phyloP scores from a whole-genome alignment of 2,329 filamentous ascomycete genomes.

The Xylariaceae sp. region DNA sequence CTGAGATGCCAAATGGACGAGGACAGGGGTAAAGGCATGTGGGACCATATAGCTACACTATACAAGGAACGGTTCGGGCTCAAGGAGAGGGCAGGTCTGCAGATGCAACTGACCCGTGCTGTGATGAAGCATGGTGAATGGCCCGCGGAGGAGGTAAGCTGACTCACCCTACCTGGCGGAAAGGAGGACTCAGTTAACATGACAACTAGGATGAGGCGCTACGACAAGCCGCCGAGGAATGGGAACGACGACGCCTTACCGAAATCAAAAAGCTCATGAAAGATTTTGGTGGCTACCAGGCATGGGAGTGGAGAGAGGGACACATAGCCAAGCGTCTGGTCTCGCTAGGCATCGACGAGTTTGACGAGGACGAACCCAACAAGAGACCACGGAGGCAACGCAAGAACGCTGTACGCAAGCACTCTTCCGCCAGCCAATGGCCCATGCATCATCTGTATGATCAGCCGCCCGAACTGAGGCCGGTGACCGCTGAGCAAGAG shows the following conservation, averaged over 20 bases:
- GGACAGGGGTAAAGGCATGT: conserved; percentile 54
- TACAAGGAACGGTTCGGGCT: conserved; percentile 32
- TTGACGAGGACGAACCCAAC: conserved; percentile 34
- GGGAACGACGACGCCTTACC: conserved; percentile 41
- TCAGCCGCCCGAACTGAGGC: no score
- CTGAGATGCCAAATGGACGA: conserved; percentile 41
- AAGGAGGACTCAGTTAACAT: conserved; percentile 13
- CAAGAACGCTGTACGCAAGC: conserved; percentile 21
- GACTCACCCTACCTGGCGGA: conserved; percentile 2
- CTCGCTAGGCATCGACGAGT: conserved; percentile 41
- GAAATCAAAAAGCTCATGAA: conserved; percentile 40
- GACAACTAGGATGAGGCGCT: conserved; percentile 37
- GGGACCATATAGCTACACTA: conserved; percentile 46
- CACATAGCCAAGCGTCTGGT: conserved; percentile 49
- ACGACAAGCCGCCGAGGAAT: conserved; percentile 24
- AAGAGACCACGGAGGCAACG: conserved; percentile 39
- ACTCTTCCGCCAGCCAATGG: conserved; percentile 7
- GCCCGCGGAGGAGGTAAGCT: conserved; percentile 46
- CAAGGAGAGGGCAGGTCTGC: conserved; percentile 45
- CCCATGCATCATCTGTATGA: conserved; percentile 15
- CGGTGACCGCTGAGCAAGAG: conserved; percentile 29
- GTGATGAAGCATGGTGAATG: conserved; percentile 46
- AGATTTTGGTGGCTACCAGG: conserved; percentile 46
- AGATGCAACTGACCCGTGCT: conserved; percentile 52
- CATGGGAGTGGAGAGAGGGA: conserved; percentile 44